A percentile compares a stretch with the other conserved stretches of the same genome.
Conservation (phyloP, 768 basidiomycete genomes). For the Tylopilus cervinicoccineus region DNA sequence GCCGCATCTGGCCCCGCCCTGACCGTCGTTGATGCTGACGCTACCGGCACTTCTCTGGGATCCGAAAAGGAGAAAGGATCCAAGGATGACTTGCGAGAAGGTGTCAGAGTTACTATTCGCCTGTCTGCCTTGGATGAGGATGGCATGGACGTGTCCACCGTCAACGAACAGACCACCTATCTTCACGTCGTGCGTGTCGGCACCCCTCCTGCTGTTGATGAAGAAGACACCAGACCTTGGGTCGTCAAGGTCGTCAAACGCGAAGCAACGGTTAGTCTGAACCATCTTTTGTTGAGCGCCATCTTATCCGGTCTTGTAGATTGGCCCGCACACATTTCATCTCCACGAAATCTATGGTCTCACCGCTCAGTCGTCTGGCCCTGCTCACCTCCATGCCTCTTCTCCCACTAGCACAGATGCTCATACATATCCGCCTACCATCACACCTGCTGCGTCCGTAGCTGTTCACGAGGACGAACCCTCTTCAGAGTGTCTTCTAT, state of each 20-base stretch:
- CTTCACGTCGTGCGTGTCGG: conserved; percentile 79
- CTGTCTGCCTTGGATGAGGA: conserved; percentile 79
- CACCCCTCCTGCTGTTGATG: conserved; percentile 33
- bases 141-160: conserved; percentile 58
- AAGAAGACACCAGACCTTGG: conserved; percentile 73
- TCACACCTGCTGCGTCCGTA: conserved; percentile 19
- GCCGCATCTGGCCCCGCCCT: conserved; percentile 73
- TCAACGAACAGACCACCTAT: conserved; percentile 88
- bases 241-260: conserved; percentile 90
- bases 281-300: not conserved
- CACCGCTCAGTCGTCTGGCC: conserved; percentile 49
- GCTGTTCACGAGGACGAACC: conserved; percentile 58
- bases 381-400: conserved; percentile 34
- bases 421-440: conserved; percentile 46
- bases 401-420: conserved; percentile 34
- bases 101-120: conserved; percentile 74
- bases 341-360: conserved; percentile 94
- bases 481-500: conserved; percentile 87
- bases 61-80: conserved; percentile 40
- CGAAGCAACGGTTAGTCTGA: conserved; percentile 66
- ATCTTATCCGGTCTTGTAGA: conserved; percentile 40
- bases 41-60: conserved; percentile 28
- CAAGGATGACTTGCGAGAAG: conserved; percentile 51
- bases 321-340: conserved; percentile 91
- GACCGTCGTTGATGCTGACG: conserved; percentile 71